Conservation (phyloP, 805 yeast genomes). For the Peterozyma xylosa region DNA sequence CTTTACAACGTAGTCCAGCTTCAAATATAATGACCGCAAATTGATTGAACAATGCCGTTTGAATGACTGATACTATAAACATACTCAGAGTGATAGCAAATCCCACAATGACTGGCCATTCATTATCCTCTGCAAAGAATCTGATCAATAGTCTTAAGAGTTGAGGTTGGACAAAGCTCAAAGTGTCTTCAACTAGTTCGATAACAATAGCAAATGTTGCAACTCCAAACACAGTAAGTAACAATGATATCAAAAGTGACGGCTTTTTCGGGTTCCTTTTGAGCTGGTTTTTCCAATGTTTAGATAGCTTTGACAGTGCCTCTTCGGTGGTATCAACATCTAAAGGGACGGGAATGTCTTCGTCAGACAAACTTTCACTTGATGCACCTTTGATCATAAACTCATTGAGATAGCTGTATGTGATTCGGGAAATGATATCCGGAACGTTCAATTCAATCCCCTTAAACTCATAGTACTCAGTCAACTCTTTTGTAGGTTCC, state of each 20-base stretch:
- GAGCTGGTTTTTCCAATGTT: conserved; percentile 28
- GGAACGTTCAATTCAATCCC: conserved; percentile 24
- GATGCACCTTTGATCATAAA: conserved; percentile 63
- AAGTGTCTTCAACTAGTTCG: conserved; percentile 29
- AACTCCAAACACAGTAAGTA: conserved; percentile 29
- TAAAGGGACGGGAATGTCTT: conserved; percentile 36
- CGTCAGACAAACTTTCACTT: conserved; percentile 21
- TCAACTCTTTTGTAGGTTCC: conserved; percentile 33
- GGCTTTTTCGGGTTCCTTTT: conserved; percentile 15
- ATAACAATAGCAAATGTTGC: conserved; percentile 25
- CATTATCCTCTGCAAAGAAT: conserved; percentile 27
- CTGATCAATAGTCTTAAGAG: conserved; percentile 41
- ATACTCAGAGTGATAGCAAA: conserved; percentile 53
- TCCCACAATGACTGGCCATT: conserved; percentile 51
- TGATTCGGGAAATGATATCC: conserved; percentile 65
- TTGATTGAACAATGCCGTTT: conserved; percentile 62
- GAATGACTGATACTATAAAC: conserved; percentile 52
- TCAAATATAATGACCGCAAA: conserved; percentile 51
- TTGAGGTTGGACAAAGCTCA: conserved; percentile 47
- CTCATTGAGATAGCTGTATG: conserved; percentile 88
- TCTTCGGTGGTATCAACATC: conserved; percentile 24
- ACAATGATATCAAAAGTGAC: conserved; percentile 24
- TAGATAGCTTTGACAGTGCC: conserved; percentile 21
- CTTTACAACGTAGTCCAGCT: conserved; percentile 57
- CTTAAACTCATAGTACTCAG: conserved; percentile 22